A percentile compares a stretch with the other conserved stretches of the same genome.
These are phyloP conservation scores for Xylariaceae sp. DNA, from an alignment of 2,329 filamentous ascomycete species.

Conservation along the genomic window DNA sequence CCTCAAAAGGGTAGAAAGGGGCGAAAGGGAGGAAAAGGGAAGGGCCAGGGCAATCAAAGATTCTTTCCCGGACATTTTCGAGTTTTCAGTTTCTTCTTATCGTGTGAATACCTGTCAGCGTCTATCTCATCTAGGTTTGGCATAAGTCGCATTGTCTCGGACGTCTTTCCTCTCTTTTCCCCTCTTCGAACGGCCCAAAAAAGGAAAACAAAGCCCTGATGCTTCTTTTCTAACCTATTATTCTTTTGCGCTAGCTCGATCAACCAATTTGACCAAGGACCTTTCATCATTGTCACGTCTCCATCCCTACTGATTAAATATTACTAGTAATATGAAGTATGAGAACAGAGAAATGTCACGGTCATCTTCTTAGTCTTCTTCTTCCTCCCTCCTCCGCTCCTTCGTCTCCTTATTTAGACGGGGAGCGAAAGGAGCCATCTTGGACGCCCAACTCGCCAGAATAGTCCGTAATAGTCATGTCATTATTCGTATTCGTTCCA, in stretches of 20 bases:
- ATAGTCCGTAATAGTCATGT: not conserved
- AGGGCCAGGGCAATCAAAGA: no score
- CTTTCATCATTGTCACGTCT: conserved; percentile 1
- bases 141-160: no score
- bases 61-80: no score
- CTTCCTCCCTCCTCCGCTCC: not conserved
- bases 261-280: not conserved
- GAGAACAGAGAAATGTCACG: not conserved
- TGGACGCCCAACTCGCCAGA: not conserved
- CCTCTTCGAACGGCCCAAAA: no score
- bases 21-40: no score
- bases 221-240: not conserved
- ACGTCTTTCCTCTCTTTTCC: no score
- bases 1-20: no score
- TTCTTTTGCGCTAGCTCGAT: not conserved
- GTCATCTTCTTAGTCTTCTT: not conserved
- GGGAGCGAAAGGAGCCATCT: not conserved
- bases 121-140: no score
- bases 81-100: no score
- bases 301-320: conserved; percentile 23
- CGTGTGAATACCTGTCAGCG: no score
- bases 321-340: conserved; percentile 16
- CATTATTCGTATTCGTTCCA: not conserved
- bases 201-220: not conserved
- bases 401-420: not conserved